A percentile compares a stretch with the other conserved stretches of the same genome.
These are phyloP conservation scores for Raddia distichophylla DNA, from an alignment of 176 grass and related monocot species.

Conservation along the genomic window DNA sequence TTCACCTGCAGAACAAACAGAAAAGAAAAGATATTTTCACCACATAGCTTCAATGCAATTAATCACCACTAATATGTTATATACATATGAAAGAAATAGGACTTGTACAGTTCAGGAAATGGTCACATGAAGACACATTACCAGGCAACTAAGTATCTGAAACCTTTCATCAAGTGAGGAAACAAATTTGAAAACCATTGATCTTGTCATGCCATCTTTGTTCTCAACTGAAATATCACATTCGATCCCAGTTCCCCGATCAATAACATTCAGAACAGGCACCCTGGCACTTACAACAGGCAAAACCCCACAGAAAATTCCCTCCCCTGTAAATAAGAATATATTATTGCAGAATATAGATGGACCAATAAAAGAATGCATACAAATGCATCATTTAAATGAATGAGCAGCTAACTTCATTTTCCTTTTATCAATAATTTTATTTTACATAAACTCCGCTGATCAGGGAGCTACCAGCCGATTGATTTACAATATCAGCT, in stretches of 20 bases:
- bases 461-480: neutral
- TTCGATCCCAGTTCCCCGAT: constrained; percentile 66
- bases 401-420: neutral
- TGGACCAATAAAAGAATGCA: neutral
- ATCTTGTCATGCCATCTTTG: constrained; percentile 93
- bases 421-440: neutral
- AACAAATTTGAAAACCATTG: constrained; percentile 61
- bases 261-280: constrained; percentile 80
- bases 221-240: constrained; percentile 92
- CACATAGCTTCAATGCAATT: constrained; percentile 1
- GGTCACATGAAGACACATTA: constrained; percentile 43
- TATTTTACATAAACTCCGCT: neutral
- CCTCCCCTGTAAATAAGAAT: constrained; percentile 48
- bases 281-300: constrained; percentile 79
- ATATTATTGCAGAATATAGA: constrained; percentile 12
- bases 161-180: constrained; percentile 90
- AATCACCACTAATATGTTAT: constrained; percentile 18
- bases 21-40: constrained; percentile 3
- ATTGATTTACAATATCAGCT: neutral
- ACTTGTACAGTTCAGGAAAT: neutral
- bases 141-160: constrained; percentile 81
- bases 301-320: constrained; percentile 59
- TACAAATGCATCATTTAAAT: neutral
- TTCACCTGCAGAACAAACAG: constrained; percentile 66
- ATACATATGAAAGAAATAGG: neutral